Evolutionary conservation across 352 stramenopile genomes (phyloP), one percentile per base, ranked within the genome.

Genomic region (Phytophthora tubulina): DNA sequence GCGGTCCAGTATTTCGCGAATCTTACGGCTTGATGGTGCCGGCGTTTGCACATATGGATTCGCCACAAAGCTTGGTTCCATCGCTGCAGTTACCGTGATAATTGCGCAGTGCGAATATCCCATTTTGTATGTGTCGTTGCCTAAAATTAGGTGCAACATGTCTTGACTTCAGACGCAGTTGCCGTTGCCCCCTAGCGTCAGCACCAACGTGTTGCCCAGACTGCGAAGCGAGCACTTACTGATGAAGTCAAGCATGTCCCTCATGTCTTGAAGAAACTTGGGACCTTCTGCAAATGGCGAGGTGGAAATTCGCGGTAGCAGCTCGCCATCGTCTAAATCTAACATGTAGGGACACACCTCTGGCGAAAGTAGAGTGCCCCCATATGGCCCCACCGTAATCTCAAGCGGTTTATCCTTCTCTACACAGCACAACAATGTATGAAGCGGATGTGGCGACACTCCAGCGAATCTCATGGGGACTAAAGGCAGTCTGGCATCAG

Each of bases 31-130:
- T 13, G 72, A 66, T 4, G 75, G 72, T 1, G 81, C 72, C 1
- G 48, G 67, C 9, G 73, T 63, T 46, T 79, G 74, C 27, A 85
- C 68, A 51, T 89, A 92, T 10, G 86, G 84, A 41, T 79, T 89
- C 31, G 67, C 67, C 10, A 89, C 53, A 41, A 92, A 86, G n/a
- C 76, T 78, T 27, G 80, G 74, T 52, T 90, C 80, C 84, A 92
- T 90, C 13, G 30, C 45, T 39, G 11, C 15, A 49, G 6, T 21
- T 21, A 11, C 14, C 38, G 9, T 13, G 8, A 17, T 33, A 38
- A 27, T 27, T 27, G 21, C 21, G 21, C 21, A 27, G 21, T 27
- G 21, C 21, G 21, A 27, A 27, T 27, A 27, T n/a, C 21, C 21
- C 21, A 21, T 21, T 21, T 21, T 21, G 21, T 21, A 27, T 27